Base-by-base conservation (phyloP, 768 basidiomycete genomes). In the Omphalotus guepiniiformis region DNA sequence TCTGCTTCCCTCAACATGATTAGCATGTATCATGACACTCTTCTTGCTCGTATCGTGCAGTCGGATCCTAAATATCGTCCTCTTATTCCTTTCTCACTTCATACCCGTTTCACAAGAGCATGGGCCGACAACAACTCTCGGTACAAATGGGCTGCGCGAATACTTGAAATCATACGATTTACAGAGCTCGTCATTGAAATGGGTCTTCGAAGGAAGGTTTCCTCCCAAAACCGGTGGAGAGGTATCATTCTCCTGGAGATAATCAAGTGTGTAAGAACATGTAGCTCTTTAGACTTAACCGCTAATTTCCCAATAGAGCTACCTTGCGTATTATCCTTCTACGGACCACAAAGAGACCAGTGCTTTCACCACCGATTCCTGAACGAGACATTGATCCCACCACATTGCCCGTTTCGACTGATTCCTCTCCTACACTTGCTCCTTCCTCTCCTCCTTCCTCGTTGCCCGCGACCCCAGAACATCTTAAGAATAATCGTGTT, bases 21-120 rank as follows among this genome's bases (percentile, higher is more conserved):
- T 61, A 90, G 89, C 72, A 76, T 93, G 75, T 97, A 97, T 63
- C 95, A 98, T 64, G 95, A 98, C 65, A 88, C 91, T 4, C 69
- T 98, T n/a, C 80, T 98, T 35, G 70, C 80, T 3, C 80, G 73
- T 61, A 73, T 86, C 39, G 69, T 81, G 23, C 78, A 78, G 57
- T 74, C 62, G 42, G 75, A 87, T 57, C 79, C 84, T 40, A 85
- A 80, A 55, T 80, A 83, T 66, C 82, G 74, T 42, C 84, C 88
- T 34, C 77, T 92, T 50, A 78, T 94, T 43, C 85, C 88, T 8
- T 73, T 80, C 13, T 80, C 85, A 26, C 70, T 78, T 53, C 95
- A 97, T 64, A 78, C 89, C 26, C 88, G 93, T 50, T 98, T 90
- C 66, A 96, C 95, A 13, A 80, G 80, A 47, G 87, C 88, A 38